phyloP scores from a whole-genome alignment of 108 stramenopile genomes.

The Cylindrotheca fusiformis region DNA sequence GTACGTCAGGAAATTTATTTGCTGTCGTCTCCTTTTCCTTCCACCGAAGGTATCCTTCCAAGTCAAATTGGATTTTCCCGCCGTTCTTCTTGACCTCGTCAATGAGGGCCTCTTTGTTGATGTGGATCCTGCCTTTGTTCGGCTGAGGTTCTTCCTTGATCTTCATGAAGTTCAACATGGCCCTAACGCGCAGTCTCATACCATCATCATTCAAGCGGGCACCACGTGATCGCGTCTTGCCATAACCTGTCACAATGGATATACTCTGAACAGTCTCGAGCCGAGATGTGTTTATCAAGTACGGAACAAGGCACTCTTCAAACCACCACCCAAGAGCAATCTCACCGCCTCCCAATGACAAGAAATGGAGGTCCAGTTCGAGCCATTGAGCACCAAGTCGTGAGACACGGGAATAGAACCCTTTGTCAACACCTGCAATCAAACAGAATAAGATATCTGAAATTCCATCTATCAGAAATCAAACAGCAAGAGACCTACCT shows the following conservation, averaged over 20 bases:
- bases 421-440: conserved; percentile 48
- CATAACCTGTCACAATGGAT: conserved; percentile 89
- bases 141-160: conserved; percentile 68
- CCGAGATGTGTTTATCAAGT: conserved; percentile 64
- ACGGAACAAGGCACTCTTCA: conserved; percentile 81
- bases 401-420: conserved; percentile 82
- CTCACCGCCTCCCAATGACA: conserved; percentile 83
- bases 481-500: conserved; percentile 25
- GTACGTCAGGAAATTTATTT: conserved; percentile 57
- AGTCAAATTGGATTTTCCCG: conserved; percentile 76
- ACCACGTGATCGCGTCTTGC: conserved; percentile 76
- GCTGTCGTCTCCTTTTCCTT: conserved; percentile 55
- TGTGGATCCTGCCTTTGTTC: conserved; percentile 80
- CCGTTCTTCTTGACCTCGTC: conserved; percentile 59
- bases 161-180: conserved; percentile 85
- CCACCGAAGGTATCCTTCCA: conserved; percentile 50
- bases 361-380: conserved; percentile 83
- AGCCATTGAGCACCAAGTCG: conserved; percentile 83
- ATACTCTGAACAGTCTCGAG: conserved; percentile 75
- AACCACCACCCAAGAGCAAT: conserved; percentile 88
- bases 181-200: conserved; percentile 79
- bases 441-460: not conserved
- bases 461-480: not conserved
- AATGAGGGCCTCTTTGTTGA: conserved; percentile 64
- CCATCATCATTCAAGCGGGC: conserved; percentile 77